Evolutionary conservation across 768 basidiomycete genomes (phyloP).

Genomic region (Macrolepiota fuliginosa): DNA sequence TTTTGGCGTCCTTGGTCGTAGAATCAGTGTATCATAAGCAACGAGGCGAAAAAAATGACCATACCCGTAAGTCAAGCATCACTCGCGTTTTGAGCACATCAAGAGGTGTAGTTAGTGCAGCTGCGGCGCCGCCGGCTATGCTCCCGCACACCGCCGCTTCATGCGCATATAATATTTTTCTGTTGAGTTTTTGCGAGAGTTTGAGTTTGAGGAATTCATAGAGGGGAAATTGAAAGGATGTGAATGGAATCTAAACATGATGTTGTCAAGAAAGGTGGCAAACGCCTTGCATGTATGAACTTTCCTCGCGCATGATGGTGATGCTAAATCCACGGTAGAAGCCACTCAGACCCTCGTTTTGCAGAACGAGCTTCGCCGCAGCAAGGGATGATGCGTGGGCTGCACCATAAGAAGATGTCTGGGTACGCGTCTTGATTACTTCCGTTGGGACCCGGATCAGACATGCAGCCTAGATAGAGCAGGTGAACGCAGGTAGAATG

Average conservation of each 20-base stretch:
- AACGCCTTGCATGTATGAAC: conserved; percentile 6
- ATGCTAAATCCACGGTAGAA: conserved; percentile 88
- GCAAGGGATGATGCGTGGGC: conserved; percentile 56
- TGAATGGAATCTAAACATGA: conserved; percentile 82
- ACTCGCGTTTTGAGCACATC: conserved; percentile 97
- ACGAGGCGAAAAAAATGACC: conserved; percentile 19
- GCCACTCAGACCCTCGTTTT: conserved; percentile 66
- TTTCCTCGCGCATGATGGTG: conserved; percentile 57
- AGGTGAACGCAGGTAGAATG: conserved; percentile 4
- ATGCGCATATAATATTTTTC: conserved; percentile 60
- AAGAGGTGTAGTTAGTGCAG: conserved; percentile 87
- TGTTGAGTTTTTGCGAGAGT: conserved; percentile 50
- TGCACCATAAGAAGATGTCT: conserved; percentile 74
- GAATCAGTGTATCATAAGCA: neutral
- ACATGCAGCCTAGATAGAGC: conserved; percentile 69
- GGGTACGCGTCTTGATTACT: conserved; percentile 91
- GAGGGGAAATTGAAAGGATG: conserved; percentile 92
- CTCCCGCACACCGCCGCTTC: conserved; percentile 90
- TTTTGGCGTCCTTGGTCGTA: conserved; percentile 42
- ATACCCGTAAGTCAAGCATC: conserved; percentile 88
- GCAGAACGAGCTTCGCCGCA: conserved; percentile 53
- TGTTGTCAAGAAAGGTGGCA: conserved; percentile 19
- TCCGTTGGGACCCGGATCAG: conserved; percentile 94
- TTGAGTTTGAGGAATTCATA: conserved; percentile 84
- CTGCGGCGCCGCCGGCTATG: conserved; percentile 87